phyloP scores from a whole-genome alignment of 805 yeast species.

The Cyberlindnera suaveolens region DNA sequence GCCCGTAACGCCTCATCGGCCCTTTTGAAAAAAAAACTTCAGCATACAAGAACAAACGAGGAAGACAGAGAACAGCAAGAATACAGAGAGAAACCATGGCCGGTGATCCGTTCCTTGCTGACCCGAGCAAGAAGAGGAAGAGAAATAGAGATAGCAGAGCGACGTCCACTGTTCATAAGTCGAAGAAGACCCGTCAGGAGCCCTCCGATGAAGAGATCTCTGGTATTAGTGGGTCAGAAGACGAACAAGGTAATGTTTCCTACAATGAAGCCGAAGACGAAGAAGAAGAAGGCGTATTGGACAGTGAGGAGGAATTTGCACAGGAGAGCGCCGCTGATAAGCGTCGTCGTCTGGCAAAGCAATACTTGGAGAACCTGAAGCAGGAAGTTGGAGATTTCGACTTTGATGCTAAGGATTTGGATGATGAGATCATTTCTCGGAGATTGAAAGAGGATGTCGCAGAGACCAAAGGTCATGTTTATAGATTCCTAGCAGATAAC shows the following conservation, averaged over 20 bases:
- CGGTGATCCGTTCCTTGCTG: constrained; percentile 57
- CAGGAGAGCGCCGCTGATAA: constrained; percentile 87
- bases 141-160: constrained; percentile 10
- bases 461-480: constrained; percentile 79
- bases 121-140: constrained; percentile 36
- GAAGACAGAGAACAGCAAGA: background rate
- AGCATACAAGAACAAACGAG: background rate
- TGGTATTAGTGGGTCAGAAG: constrained; percentile 43
- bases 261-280: constrained; percentile 29
- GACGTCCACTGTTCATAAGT: constrained; percentile 2
- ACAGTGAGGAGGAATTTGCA: constrained; percentile 67
- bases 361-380: constrained; percentile 76
- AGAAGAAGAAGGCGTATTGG: constrained; percentile 35
- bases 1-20: no score
- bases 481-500: constrained; percentile 54
- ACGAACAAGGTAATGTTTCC: constrained; percentile 36
- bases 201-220: constrained; percentile 48
- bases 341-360: constrained; percentile 89
- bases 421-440: constrained; percentile 74
- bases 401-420: constrained; percentile 89
- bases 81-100: constrained; percentile 31
- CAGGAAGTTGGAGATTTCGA: constrained; percentile 44
- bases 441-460: constrained; percentile 86
- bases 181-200: background rate
- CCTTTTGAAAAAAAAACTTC: no score